Evolutionary conservation across 345 rosid genomes (phyloP).

Genomic region (Sisymbrium altissimum): DNA sequence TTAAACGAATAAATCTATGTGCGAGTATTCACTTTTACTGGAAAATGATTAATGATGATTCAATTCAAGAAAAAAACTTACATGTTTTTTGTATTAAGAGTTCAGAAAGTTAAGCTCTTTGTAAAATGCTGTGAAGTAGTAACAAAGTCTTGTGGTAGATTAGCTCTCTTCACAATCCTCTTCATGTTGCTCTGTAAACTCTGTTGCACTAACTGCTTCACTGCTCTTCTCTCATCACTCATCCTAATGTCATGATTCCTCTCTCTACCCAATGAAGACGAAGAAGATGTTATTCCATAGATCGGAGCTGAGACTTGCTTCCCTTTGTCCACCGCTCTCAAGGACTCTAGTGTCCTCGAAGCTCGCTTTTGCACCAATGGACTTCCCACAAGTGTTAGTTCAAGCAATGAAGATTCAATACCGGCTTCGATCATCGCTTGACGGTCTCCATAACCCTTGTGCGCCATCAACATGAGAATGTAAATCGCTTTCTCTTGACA

Average conservation of each 20-base stretch:
- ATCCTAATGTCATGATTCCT: constrained; percentile 45
- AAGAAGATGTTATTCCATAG: constrained; percentile 52
- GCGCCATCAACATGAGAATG: constrained; percentile 89
- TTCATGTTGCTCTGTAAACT: constrained; percentile 91
- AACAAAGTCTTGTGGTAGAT: constrained; percentile 79
- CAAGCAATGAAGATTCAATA: constrained; percentile 72
- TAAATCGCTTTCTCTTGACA: constrained; percentile 94
- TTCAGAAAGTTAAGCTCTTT: constrained; percentile 83
- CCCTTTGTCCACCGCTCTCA: constrained; percentile 74
- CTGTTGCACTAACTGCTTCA: constrained; percentile 81
- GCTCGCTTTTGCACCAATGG: constrained; percentile 85
- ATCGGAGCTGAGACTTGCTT: constrained; percentile 89
- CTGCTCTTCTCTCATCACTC: constrained; percentile 92
- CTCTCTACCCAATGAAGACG: constrained; percentile 31
- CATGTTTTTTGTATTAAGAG: background rate
- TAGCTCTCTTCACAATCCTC: constrained; percentile 88
- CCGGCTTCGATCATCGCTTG: constrained; percentile 92
- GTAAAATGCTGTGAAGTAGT: constrained; percentile 85
- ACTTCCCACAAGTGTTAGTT: constrained; percentile 76
- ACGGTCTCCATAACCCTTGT: constrained; percentile 65
- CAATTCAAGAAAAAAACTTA: background rate
- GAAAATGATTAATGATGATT: background rate
- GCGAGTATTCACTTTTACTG: background rate
- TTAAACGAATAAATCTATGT: background rate
- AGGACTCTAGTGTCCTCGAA: constrained; percentile 71